These are phyloP conservation scores for Starmerella cellae DNA, from an alignment of 805 yeast genomes.

Conservation along the genomic window DNA sequence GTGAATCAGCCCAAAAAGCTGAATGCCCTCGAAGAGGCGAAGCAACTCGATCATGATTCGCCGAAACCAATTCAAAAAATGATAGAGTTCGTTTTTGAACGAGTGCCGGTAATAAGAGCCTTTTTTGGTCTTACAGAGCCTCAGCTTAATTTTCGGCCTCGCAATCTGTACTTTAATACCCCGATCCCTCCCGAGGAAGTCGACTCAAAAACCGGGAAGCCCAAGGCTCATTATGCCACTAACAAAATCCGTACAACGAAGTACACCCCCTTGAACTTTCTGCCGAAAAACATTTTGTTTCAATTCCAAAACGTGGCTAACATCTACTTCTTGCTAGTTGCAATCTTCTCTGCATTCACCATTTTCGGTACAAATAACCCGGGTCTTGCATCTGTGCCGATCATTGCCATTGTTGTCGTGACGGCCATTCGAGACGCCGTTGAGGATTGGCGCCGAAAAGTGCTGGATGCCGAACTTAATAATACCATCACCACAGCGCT, in stretches of 20 bases:
- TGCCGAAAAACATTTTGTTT: constrained; percentile 68
- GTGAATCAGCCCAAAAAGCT: constrained; percentile 2
- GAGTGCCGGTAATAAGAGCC: constrained; percentile 16
- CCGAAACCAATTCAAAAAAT: constrained; percentile 1
- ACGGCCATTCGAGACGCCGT: constrained; percentile 68
- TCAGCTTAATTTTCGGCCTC: constrained; percentile 14
- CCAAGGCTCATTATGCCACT: constrained; percentile 53
- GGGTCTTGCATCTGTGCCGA: constrained; percentile 65
- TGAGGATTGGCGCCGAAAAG: constrained; percentile 58
- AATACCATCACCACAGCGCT: constrained; percentile 49
- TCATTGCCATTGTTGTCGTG: constrained; percentile 60
- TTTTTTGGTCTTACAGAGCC: constrained; percentile 16
- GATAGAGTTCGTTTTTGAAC: constrained; percentile 23
- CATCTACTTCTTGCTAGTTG: constrained; percentile 65
- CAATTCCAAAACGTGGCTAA: constrained; percentile 89
- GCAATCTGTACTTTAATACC: constrained; percentile 39
- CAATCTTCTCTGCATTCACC: constrained; percentile 60
- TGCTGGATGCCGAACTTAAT: constrained; percentile 55
- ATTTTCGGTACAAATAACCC: constrained; percentile 65
- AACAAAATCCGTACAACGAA: constrained; percentile 92
- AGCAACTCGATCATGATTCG: constrained; percentile 5
- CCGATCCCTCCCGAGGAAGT: constrained; percentile 35
- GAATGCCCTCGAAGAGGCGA: constrained; percentile 19
- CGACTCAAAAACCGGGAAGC: constrained; percentile 50
- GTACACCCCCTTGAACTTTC: constrained; percentile 77